Evolutionary conservation across 2,329 filamentous ascomycete species (phyloP).

Genomic region (Coniochaeta sp.): DNA sequence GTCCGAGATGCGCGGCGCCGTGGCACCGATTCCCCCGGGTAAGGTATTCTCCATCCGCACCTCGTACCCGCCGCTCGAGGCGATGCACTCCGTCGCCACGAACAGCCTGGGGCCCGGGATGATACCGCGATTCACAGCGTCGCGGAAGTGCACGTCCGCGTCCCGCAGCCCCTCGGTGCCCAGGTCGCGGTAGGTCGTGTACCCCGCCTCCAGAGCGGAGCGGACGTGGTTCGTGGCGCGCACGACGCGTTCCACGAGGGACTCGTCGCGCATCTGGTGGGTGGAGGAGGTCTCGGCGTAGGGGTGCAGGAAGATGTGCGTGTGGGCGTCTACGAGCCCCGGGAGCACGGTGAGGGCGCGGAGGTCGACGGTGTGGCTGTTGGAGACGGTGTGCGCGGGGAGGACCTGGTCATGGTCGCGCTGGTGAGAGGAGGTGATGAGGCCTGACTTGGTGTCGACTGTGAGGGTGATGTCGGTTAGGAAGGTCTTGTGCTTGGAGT

Average conservation of each 20-base stretch:
- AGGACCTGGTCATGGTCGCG: not conserved
- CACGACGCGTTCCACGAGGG: conserved; percentile 47
- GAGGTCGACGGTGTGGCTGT: not conserved
- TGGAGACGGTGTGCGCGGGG: not conserved
- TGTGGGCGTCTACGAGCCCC: conserved; percentile 31
- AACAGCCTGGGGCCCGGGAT: conserved; percentile 48
- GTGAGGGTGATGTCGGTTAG: not conserved
- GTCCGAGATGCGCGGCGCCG: conserved; percentile 29
- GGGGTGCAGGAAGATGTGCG: conserved; percentile 63
- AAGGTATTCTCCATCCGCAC: conserved; percentile 37
- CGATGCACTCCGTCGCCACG: conserved; percentile 44
- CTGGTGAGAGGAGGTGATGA: not conserved
- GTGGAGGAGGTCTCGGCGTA: conserved; percentile 47
- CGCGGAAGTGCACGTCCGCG: conserved; percentile 42
- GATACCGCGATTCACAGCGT: conserved; percentile 46
- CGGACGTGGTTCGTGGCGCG: conserved; percentile 46
- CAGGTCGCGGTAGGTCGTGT: conserved; percentile 51
- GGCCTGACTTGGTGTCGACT: not conserved
- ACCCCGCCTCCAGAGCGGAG: conserved; percentile 46
- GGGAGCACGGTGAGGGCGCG: conserved; percentile 1
- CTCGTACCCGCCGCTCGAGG: conserved; percentile 42
- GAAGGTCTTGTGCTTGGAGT: conserved; percentile 2
- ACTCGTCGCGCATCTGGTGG: conserved; percentile 51
- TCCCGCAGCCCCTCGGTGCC: conserved; percentile 44
- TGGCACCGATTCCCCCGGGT: conserved; percentile 16